A percentile compares a stretch with the other conserved stretches of the same genome.
phyloP scores from a whole-genome alignment of 352 stramenopile genomes.

The Halophytophthora batemanensis region DNA sequence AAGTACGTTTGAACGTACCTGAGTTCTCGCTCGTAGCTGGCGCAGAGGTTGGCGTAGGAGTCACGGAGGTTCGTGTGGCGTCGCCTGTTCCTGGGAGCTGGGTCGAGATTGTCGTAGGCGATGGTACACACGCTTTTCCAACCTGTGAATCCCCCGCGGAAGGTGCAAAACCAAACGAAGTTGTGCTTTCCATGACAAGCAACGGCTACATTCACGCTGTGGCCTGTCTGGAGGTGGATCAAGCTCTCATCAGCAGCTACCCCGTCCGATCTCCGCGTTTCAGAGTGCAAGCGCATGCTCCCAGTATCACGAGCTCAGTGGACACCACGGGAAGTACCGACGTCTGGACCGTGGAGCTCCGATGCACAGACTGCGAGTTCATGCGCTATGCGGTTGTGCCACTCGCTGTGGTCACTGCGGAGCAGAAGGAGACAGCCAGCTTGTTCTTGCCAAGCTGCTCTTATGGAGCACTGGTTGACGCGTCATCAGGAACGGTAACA shows the following conservation, averaged over 20 bases:
- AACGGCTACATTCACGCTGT: conserved; percentile 60
- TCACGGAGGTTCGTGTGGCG: conserved; percentile 27
- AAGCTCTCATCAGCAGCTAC: conserved; percentile 43
- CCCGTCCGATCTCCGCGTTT: conserved; percentile 38
- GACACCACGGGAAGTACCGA: conserved; percentile 31
- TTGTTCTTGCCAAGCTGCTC: conserved; percentile 36
- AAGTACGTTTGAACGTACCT: conserved; percentile 50
- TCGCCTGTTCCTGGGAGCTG: conserved; percentile 46
- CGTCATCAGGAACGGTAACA: conserved; percentile 8
- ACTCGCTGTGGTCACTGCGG: too few species aligned
- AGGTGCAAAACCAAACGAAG: conserved; percentile 7
- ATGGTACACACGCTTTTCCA: conserved; percentile 60
- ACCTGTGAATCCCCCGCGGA: conserved; percentile 18
- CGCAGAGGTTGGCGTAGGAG: conserved; percentile 12
- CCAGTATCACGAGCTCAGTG: conserved; percentile 28
- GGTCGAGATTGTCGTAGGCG: conserved; percentile 38
- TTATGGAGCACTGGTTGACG: conserved; percentile 25
- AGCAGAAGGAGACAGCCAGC: conserved; percentile 1
- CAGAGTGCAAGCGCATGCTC: conserved; percentile 37
- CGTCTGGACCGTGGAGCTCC: conserved; percentile 32
- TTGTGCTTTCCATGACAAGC: conserved; percentile 15
- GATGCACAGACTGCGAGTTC: conserved; percentile 38
- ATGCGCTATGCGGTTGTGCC: conserved; percentile 43
- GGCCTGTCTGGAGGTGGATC: conserved; percentile 35
- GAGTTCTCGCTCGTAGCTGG: conserved; percentile 21